phyloP scores from a whole-genome alignment of 2,329 filamentous ascomycete species.

The Penicillium sclerotiorum region DNA sequence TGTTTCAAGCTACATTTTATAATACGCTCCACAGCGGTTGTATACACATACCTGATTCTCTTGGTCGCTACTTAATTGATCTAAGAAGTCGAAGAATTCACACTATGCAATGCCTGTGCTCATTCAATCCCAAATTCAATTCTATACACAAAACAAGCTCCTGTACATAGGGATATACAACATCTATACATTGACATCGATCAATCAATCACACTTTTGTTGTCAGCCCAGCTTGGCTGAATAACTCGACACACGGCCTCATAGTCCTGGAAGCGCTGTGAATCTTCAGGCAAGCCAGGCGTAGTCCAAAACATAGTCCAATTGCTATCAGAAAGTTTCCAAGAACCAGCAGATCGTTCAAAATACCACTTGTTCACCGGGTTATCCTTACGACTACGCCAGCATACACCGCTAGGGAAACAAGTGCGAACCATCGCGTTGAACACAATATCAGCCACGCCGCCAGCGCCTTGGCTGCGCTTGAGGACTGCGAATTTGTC shows the following conservation, averaged over 20 bases:
- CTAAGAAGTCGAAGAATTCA: too few relatives aligned
- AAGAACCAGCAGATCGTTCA: slow-evolving; percentile 80
- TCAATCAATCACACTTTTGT: slow-evolving; percentile 57
- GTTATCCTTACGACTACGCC: slow-evolving; percentile 86
- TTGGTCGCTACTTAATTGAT: too few relatives aligned
- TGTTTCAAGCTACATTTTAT: too few relatives aligned
- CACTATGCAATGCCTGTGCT: too few relatives aligned
- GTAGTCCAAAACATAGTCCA: slow-evolving; percentile 99
- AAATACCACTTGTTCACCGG: slow-evolving; percentile 99
- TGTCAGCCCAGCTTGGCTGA: slow-evolving; percentile 52
- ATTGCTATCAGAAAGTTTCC: slow-evolving; percentile 76
- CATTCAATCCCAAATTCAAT: not conserved
- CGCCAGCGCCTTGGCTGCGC: slow-evolving; percentile 82
- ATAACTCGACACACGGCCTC: slow-evolving; percentile 71
- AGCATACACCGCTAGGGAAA: slow-evolving; percentile 86
- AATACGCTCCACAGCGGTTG: too few relatives aligned
- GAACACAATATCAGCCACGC: slow-evolving; percentile 94
- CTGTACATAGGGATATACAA: slow-evolving; percentile 6
- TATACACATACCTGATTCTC: too few relatives aligned
- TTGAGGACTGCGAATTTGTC: slow-evolving; percentile 97
- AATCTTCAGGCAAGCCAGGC: slow-evolving; percentile 59
- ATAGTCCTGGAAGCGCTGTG: slow-evolving; percentile 66
- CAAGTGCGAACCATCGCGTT: slow-evolving; percentile 91
- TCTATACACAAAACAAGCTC: not conserved
- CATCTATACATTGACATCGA: slow-evolving; percentile 9